Percentiles rank a stretch among this genome's conserved stretches.
phyloP scores from a whole-genome alignment of 768 basidiomycete genomes.

The Hygrocybe coccinea region DNA sequence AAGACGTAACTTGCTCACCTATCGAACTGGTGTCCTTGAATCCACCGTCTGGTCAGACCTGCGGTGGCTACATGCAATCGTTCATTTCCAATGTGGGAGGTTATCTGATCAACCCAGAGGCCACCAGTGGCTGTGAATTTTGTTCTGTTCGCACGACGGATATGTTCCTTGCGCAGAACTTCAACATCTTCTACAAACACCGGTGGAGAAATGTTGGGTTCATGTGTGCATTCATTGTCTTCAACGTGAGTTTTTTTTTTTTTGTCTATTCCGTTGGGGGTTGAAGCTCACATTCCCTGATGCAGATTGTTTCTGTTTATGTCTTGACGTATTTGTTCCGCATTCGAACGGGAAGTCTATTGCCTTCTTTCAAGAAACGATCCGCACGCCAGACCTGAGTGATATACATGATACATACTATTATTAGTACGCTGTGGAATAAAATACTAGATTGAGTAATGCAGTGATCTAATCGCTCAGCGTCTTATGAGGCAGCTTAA shows the following conservation, averaged over 20 bases:
- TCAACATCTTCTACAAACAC: constrained; percentile 56
- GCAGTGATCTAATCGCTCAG: no score
- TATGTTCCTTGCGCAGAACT: constrained; percentile 46
- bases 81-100: constrained; percentile 54
- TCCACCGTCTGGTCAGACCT: constrained; percentile 53
- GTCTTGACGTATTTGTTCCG: constrained; percentile 55
- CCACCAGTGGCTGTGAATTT: constrained; percentile 49
- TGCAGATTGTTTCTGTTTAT: constrained; percentile 43
- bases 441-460: no score
- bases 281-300: not conserved
- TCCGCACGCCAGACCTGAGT: not conserved
- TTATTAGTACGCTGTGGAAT: no score
- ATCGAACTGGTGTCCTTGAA: constrained; percentile 58
- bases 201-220: constrained; percentile 53
- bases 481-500: no score
- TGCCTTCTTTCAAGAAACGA: constrained; percentile 19
- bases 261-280: not conserved
- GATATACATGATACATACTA: no score
- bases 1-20: constrained; percentile 49
- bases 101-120: constrained; percentile 51
- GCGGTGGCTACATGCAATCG: constrained; percentile 44
- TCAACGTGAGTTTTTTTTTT: constrained; percentile 37
- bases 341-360: constrained; percentile 33
- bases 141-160: constrained; percentile 53
- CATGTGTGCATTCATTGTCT: constrained; percentile 42